Percentiles rank a stretch among this genome's conserved stretches.
Conservation (phyloP, 106 monocot genomes). For the Acorus gramineus region DNA sequence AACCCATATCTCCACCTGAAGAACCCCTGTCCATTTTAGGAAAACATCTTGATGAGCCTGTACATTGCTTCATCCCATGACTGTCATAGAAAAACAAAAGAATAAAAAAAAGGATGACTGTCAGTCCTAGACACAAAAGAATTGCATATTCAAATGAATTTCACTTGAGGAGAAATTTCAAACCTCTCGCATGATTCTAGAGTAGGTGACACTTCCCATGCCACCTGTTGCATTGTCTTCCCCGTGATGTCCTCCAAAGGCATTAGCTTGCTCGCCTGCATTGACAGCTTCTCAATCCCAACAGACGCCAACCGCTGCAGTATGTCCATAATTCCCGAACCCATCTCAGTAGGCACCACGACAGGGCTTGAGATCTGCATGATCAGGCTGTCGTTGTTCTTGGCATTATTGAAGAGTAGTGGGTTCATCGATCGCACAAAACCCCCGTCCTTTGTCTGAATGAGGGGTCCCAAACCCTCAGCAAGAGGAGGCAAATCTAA, state of each 20-base stretch:
- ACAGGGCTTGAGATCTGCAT: slow-evolving; percentile 93
- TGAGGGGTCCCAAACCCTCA: slow-evolving; percentile 65
- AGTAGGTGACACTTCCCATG: slow-evolving; percentile 62
- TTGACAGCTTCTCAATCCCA: slow-evolving; percentile 87
- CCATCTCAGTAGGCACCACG: slow-evolving; percentile 97
- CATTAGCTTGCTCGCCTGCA: slow-evolving; percentile 87
- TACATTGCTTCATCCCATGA: slow-evolving; percentile 26
- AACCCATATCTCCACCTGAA: slow-evolving; percentile 11
- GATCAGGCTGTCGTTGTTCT: slow-evolving; percentile 67
- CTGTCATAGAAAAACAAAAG: background rate
- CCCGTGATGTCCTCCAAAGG: slow-evolving; percentile 93
- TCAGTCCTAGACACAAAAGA: background rate
- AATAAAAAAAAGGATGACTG: too few species aligned
- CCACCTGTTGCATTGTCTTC: slow-evolving; percentile 70
- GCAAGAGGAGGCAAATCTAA: slow-evolving; percentile 59
- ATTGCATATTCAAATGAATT: slow-evolving; percentile 1
- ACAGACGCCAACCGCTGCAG: slow-evolving; percentile 69
- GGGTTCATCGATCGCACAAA: slow-evolving; percentile 93
- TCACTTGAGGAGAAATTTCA: background rate
- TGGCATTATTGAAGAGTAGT: slow-evolving; percentile 54
- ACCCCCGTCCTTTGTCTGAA: slow-evolving; percentile 86
- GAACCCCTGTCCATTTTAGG: too few species aligned
- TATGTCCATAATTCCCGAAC: slow-evolving; percentile 73
- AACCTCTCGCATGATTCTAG: slow-evolving; percentile 47
- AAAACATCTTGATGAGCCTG: slow-evolving; percentile 15